A percentile compares a stretch with the other conserved stretches of the same genome.
These are phyloP conservation scores for Cryptococcus sp. DNA, from an alignment of 1,284 basidiomycete species.

Conservation along the genomic window DNA sequence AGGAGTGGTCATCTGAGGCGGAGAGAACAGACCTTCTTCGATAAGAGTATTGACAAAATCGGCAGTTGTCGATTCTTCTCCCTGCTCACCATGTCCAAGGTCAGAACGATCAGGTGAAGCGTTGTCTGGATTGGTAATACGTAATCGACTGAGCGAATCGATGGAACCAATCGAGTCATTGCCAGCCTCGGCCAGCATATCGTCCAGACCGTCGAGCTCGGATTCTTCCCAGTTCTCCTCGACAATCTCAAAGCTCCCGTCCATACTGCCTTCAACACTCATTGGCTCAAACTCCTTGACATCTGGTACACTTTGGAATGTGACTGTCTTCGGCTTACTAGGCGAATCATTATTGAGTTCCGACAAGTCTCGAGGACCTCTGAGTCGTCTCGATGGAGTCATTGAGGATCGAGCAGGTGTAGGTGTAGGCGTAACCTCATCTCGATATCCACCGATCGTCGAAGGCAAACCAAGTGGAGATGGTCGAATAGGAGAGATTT, in stretches of 20 bases:
- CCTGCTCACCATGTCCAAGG: slow-evolving; percentile 14
- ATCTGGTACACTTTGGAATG: slow-evolving; percentile 77
- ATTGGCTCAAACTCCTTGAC: slow-evolving; percentile 78
- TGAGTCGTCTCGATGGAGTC: slow-evolving; percentile 68
- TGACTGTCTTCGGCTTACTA: slow-evolving; percentile 70
- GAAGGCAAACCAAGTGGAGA: slow-evolving; percentile 28
- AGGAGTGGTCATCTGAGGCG: slow-evolving; percentile 28
- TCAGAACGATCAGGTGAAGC: not conserved
- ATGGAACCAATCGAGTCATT: slow-evolving; percentile 7
- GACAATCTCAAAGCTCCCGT: slow-evolving; percentile 45
- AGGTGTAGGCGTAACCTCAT: slow-evolving; percentile 10
- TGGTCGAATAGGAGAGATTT: slow-evolving; percentile 9
- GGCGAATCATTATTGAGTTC: slow-evolving; percentile 47
- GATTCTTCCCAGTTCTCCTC: slow-evolving; percentile 52
- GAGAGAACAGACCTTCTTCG: slow-evolving; percentile 44
- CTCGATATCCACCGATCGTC: not conserved
- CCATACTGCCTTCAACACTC: slow-evolving; percentile 53
- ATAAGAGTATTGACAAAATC: slow-evolving; percentile 46
- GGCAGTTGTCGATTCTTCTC: slow-evolving; percentile 41
- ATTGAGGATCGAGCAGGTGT: slow-evolving; percentile 60
- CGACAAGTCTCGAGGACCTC: slow-evolving; percentile 61
- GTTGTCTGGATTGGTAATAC: slow-evolving; percentile 1
- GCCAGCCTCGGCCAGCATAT: slow-evolving; percentile 25
- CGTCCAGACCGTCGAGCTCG: slow-evolving; percentile 8
- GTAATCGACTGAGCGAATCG: not conserved